phyloP scores from a whole-genome alignment of 192 early-diverging fungal species.

The Entomortierella chlamydospora region DNA sequence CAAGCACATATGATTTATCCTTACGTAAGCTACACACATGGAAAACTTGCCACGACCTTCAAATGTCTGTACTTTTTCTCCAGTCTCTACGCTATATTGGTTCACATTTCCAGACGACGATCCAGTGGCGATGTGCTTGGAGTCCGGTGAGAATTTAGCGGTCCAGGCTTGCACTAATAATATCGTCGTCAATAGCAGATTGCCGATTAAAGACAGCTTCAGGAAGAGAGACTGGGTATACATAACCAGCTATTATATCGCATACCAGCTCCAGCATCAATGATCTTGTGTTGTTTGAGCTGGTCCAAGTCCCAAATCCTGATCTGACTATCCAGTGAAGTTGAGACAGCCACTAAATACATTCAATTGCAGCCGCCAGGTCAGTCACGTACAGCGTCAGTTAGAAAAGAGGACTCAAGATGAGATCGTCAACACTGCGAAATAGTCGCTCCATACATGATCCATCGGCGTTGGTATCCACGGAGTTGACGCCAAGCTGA shows the following conservation, averaged over 20 bases:
- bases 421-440: neutral
- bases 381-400: no score
- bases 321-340: constrained; percentile 83
- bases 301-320: constrained; percentile 80
- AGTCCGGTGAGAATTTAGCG: constrained; percentile 78
- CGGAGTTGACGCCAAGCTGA: constrained; percentile 81
- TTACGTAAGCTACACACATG: constrained; percentile 84
- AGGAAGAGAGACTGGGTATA: neutral
- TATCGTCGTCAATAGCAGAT: neutral
- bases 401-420: neutral
- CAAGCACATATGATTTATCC: constrained; percentile 7
- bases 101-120: constrained; percentile 80
- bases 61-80: constrained; percentile 73
- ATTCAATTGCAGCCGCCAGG: neutral
- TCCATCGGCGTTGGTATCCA: constrained; percentile 72
- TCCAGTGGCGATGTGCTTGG: constrained; percentile 76
- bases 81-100: constrained; percentile 74
- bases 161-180: constrained; percentile 80
- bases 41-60: constrained; percentile 81
- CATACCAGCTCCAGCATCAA: constrained; percentile 72
- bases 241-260: constrained; percentile 1
- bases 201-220: neutral
- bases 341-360: constrained; percentile 69
- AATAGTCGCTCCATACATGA: constrained; percentile 42
- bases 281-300: constrained; percentile 63